A percentile compares a stretch with the other conserved stretches of the same genome.
These are phyloP conservation scores for Meyerozyma smithsonii DNA, from an alignment of 1,139 yeast genomes.

Conservation along the genomic window DNA sequence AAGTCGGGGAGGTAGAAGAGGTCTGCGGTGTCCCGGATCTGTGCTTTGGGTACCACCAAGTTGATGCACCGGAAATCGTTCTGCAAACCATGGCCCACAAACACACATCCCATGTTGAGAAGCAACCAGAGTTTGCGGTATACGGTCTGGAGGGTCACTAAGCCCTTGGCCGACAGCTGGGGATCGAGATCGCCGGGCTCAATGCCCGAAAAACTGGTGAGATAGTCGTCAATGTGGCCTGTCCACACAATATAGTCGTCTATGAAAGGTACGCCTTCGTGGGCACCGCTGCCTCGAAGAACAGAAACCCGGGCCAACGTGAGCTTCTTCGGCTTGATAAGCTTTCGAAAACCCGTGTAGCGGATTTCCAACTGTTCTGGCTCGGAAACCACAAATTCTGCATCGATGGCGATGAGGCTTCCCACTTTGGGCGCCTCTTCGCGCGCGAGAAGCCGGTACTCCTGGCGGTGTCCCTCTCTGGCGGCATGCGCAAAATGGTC, in stretches of 20 bases:
- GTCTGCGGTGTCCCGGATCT: conserved; percentile 86
- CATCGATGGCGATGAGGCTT: conserved; percentile 85
- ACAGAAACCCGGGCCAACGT: conserved; percentile 90
- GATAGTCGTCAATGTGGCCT: conserved; percentile 71
- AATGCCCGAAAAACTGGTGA: conserved; percentile 89
- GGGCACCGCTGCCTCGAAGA: conserved; percentile 65
- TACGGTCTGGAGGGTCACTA: conserved; percentile 80
- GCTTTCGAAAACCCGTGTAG: conserved; percentile 57
- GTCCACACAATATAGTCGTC: conserved; percentile 87
- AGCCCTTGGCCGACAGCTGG: conserved; percentile 52
- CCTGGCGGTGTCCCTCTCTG: conserved; percentile 53
- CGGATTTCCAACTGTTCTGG: conserved; percentile 79
- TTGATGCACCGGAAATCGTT: conserved; percentile 94
- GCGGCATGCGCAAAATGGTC: conserved; percentile 75
- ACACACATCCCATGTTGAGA: conserved; percentile 81
- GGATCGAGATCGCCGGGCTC: conserved; percentile 89
- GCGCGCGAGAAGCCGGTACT: conserved; percentile 59
- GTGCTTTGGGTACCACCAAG: conserved; percentile 76
- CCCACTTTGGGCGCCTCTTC: conserved; percentile 75
- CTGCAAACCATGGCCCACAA: conserved; percentile 90
- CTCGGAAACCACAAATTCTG: conserved; percentile 84
- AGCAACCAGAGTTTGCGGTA: conserved; percentile 87
- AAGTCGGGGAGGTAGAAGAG: conserved; percentile 68
- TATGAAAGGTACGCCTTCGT: conserved; percentile 74
- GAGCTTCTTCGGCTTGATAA: conserved; percentile 70